A percentile compares a stretch with the other conserved stretches of the same genome.
These are phyloP conservation scores for Candida yuanshanica DNA, from an alignment of 805 yeast genomes.

Conservation along the genomic window DNA sequence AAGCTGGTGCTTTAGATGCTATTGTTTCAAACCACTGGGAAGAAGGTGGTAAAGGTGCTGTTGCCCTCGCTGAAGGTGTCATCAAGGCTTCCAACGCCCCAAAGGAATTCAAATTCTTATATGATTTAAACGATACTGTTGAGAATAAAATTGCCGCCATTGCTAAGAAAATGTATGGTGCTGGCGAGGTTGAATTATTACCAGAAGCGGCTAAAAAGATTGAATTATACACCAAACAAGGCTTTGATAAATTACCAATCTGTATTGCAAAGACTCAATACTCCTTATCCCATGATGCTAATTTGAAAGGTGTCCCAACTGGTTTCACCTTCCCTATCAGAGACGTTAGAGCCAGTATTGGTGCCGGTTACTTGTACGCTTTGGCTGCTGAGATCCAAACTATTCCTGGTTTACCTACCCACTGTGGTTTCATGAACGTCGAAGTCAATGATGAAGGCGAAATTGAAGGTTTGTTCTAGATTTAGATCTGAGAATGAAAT, in stretches of 20 bases:
- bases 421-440: conserved; percentile 94
- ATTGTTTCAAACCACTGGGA: conserved; percentile 93
- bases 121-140: conserved; percentile 64
- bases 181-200: conserved; percentile 72
- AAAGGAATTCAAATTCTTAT: conserved; percentile 53
- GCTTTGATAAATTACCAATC: conserved; percentile 85
- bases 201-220: conserved; percentile 78
- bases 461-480: conserved; percentile 68
- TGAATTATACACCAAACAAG: conserved; percentile 77
- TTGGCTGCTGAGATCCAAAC: conserved; percentile 96
- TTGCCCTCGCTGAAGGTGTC: conserved; percentile 79
- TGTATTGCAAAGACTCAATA: conserved; percentile 98
- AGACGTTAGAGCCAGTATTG: conserved; percentile 90
- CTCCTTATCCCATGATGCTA: conserved; percentile 90
- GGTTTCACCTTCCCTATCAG: conserved; percentile 92
- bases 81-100: conserved; percentile 58
- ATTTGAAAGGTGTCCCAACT: conserved; percentile 89
- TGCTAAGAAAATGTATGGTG: conserved; percentile 91
- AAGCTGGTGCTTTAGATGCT: conserved; percentile 93
- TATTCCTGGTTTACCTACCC: conserved; percentile 94
- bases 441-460: conserved; percentile 88
- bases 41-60: conserved; percentile 89
- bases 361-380: conserved; percentile 96
- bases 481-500: not conserved
- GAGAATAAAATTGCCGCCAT: conserved; percentile 76